These are phyloP conservation scores for Kuraishia floccosa DNA, from an alignment of 805 yeast genomes.

Conservation along the genomic window DNA sequence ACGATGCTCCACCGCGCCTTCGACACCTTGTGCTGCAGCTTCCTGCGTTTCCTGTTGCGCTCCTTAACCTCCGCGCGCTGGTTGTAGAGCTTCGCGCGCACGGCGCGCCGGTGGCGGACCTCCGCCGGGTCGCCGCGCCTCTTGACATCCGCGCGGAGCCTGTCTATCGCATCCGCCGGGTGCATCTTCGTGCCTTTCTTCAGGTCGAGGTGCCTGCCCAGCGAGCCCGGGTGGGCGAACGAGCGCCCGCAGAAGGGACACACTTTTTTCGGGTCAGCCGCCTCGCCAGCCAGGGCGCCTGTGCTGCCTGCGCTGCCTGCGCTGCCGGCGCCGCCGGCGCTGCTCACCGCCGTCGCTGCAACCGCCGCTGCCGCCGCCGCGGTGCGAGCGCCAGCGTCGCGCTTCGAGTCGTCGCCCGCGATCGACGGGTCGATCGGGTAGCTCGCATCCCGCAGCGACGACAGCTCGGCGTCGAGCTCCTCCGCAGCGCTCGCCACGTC, in stretches of 20 bases:
- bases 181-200: conserved; percentile 42
- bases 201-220: conserved; percentile 48
- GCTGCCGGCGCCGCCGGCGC: background rate
- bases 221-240: conserved; percentile 46
- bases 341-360: background rate
- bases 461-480: conserved; percentile 3
- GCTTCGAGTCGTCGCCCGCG: conserved; percentile 1
- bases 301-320: background rate
- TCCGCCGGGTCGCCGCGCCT: conserved; percentile 36
- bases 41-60: conserved; percentile 31
- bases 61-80: conserved; percentile 35
- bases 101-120: conserved; percentile 25
- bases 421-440: conserved; percentile 3
- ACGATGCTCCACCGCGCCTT: conserved; percentile 26
- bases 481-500: conserved; percentile 4
- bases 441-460: background rate
- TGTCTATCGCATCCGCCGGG: conserved; percentile 35
- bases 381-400: background rate
- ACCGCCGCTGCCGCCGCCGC: background rate
- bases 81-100: conserved; percentile 31
- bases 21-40: conserved; percentile 26
- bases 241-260: conserved; percentile 43
- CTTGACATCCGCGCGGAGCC: conserved; percentile 34
- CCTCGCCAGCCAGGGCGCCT: background rate
- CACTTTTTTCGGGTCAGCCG: conserved; percentile 19